A percentile compares a stretch with the other conserved stretches of the same genome.
Evolutionary conservation across 306 rosid genomes (phyloP).

Genomic region (Ziziphus jujuba): DNA sequence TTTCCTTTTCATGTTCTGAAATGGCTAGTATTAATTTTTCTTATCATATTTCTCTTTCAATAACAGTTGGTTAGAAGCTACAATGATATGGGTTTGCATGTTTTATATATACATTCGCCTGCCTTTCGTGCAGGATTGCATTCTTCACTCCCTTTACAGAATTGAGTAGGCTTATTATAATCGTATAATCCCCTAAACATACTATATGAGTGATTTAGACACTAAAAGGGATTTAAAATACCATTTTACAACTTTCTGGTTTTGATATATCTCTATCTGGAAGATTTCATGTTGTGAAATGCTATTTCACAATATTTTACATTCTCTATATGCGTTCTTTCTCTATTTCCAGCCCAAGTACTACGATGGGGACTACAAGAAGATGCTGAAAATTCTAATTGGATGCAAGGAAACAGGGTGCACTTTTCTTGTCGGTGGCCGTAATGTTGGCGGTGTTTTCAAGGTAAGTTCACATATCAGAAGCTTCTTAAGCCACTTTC

Average conservation of each 20-base stretch:
- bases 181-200: background rate
- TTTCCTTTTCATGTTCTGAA: too few species aligned
- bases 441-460: constrained; percentile 76
- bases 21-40: too few species aligned
- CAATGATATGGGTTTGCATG: background rate
- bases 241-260: background rate
- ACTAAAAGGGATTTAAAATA: background rate
- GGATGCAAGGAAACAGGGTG: constrained; percentile 73
- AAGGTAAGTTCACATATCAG: constrained; percentile 38
- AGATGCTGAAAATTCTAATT: constrained; percentile 65
- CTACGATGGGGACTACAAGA: constrained; percentile 73
- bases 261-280: background rate
- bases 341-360: constrained; percentile 71
- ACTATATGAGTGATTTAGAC: background rate
- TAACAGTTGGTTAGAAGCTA: background rate
- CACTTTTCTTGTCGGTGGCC: constrained; percentile 82
- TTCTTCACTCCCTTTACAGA: background rate
- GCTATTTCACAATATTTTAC: constrained; percentile 2
- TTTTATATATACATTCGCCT: background rate
- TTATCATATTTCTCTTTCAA: too few species aligned
- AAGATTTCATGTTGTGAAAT: background rate
- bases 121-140: background rate
- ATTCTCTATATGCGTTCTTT: constrained; percentile 1
- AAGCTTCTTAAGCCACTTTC: background rate
- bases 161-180: background rate